Evolutionary conservation across 2,329 filamentous ascomycete genomes (phyloP).

Genomic region (Botrytis fragariae): DNA sequence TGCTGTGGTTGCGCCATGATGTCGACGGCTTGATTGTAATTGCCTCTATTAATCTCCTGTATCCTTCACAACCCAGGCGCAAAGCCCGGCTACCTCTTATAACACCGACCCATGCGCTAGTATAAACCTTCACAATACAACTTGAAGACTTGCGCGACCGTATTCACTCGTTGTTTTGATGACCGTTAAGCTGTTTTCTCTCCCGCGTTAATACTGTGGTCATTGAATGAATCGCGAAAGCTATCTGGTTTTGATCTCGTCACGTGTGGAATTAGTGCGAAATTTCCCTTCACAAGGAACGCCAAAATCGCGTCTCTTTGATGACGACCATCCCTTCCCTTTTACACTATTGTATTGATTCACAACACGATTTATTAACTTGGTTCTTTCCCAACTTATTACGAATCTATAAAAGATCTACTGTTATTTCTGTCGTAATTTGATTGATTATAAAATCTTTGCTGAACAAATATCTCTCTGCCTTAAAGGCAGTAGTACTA

Average conservation of each 20-base stretch:
- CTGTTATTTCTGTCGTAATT: background rate
- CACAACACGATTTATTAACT: background rate
- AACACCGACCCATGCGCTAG: conserved; percentile 33
- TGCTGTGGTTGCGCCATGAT: conserved; percentile 40
- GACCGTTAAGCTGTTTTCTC: conserved; percentile 14
- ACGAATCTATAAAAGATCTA: background rate
- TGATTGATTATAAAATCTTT: conserved; percentile 5
- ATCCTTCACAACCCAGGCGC: conserved; percentile 35
- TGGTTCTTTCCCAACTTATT: background rate
- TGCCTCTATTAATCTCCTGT: conserved; percentile 26
- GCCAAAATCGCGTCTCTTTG: conserved; percentile 20
- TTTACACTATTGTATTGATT: background rate
- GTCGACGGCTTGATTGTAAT: conserved; percentile 18
- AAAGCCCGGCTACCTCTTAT: conserved; percentile 34
- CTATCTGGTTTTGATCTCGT: conserved; percentile 11
- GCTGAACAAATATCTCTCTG: conserved; percentile 5
- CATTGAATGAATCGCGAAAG: conserved; percentile 21
- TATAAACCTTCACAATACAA: background rate
- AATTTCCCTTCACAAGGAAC: conserved; percentile 13
- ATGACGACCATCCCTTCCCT: background rate
- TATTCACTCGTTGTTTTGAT: conserved; percentile 21
- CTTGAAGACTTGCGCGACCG: conserved; percentile 3
- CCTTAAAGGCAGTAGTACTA: conserved; percentile 7
- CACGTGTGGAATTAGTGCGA: conserved; percentile 13
- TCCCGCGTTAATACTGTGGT: conserved; percentile 9